phyloP scores from a whole-genome alignment of 139 green algal genomes.

The Asterochloris erici region DNA sequence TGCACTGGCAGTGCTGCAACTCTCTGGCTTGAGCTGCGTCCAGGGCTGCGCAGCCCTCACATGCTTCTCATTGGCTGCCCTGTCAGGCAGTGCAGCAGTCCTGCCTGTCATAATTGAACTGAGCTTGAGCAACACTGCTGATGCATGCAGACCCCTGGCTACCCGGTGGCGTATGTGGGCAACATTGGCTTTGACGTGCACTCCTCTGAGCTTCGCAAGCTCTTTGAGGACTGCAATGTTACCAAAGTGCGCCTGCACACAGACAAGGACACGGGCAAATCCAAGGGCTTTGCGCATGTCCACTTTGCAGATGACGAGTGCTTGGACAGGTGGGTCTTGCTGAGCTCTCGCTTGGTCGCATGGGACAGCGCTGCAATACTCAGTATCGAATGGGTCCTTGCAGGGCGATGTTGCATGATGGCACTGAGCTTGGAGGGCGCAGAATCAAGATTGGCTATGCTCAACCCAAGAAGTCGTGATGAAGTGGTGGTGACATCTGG shows the following conservation, averaged over 20 bases:
- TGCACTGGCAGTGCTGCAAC: too few relatives aligned
- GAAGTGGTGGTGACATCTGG: neutral
- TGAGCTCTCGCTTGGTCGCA: neutral
- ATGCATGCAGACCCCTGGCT: constrained; percentile 56
- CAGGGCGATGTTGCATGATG: constrained; percentile 61
- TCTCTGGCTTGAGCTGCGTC: too few relatives aligned
- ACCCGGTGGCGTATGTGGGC: constrained; percentile 75
- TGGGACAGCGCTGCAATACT: neutral
- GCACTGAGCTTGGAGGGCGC: constrained; percentile 51
- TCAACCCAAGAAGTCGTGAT: constrained; percentile 46
- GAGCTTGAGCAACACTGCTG: neutral
- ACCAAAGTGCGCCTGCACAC: constrained; percentile 69
- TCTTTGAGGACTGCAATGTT: constrained; percentile 62
- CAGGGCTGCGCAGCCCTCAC: too few relatives aligned
- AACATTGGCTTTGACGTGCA: constrained; percentile 74
- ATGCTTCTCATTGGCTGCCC: neutral
- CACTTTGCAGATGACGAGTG: constrained; percentile 68
- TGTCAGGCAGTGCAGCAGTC: neutral
- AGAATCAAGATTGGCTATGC: constrained; percentile 71
- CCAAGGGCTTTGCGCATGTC: constrained; percentile 85
- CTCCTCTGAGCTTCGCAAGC: constrained; percentile 40
- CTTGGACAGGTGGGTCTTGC: constrained; percentile 46
- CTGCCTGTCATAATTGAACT: neutral
- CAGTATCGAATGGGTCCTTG: neutral
- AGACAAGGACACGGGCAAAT: constrained; percentile 67